Base-by-base conservation (phyloP, 371 early-diverging fungal species). In the Nematocida displodere region DNA sequence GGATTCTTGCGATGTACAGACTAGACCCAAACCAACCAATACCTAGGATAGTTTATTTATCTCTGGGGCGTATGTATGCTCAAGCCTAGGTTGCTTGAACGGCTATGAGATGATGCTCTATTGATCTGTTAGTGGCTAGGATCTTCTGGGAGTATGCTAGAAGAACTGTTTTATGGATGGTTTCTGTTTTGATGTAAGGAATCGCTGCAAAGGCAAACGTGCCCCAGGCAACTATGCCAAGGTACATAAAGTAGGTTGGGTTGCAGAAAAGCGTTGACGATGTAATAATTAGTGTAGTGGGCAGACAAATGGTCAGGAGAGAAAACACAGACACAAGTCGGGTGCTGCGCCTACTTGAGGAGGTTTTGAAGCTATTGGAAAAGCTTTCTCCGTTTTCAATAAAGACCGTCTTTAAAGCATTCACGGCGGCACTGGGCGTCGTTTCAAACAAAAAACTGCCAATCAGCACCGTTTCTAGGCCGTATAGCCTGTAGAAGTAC, bases 401-500 rank as follows among this genome's bases (percentile, higher is more conserved):
- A n/a, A n/a, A n/a, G n/a, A n/a, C n/a, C n/a, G n/a, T n/a, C n/a
- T n/a, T n/a, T n/a, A n/a, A n/a, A n/a, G n/a, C n/a, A n/a, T n/a
- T n/a, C 31, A 62, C 20, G n/a, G 56, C 62, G 24, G 39, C 39
- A 11, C 54, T 17, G 5, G 62, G 62, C 7, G 31, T 24, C 29
- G 24, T 50, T 40, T 71, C 59, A 62, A 62, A 62, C 20, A 71
- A 29, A 34, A 61, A 13, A 4, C 56, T 46, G 20, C 52, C 24
- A 11, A 61, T 39, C 42, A 71, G n/a, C 31, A 71, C 48, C 1
- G 49, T 7, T 13, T 20, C 22, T 56, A 71, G 31, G 22, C 62
- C 62, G n/a, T 67, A 20, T 22, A 37, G 46, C 8, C 46, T 22
- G 39, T 61, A 71, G 44, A 61, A 61, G 22, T 67, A 37, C 34